Evolutionary conservation across 2,329 filamentous ascomycete genomes (phyloP), one percentile per base, ranked within the genome.

Genomic region (Scedosporium aurantiacum): DNA sequence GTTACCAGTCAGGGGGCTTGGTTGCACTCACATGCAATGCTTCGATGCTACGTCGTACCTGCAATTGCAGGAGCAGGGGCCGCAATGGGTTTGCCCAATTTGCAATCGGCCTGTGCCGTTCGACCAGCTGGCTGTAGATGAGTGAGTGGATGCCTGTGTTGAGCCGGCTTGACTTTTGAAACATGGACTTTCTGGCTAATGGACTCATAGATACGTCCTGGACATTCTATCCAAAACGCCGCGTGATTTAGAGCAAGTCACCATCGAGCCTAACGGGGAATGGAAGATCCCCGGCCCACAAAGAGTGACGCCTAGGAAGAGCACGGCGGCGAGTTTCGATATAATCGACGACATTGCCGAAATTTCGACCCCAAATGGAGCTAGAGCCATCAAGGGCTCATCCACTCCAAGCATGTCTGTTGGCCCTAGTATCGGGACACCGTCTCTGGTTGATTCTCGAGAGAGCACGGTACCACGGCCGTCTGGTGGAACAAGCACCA

Each of bases 31-130:
- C 72, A 89, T 94, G 27, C 91, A 96, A 70, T 99, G 94, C 71
- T 99, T 97, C 67, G 94, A 99, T 72, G 93, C 89, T 2, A 87
- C 85, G 2, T 95, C 91, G 1, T 99, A 97, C 70, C 80, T 99
- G 21, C 90, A 96, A 68, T 76, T 99, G 28, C 93, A 97, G 71
- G 91, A 97, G 71, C 94, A 99, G 76, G 93, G 91, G 0, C 94
- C 94, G 0, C 95, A 94, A 18, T 99, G 94, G 94, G 80, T 86
- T n/a, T 99, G 94, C 69, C 94, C 94, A 0, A 87, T 97, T 23
- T 99, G 94, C 77, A 93, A 88, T 73, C 95, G 92, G 69, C 75
- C 83, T 0, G 87, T 91, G 1, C 84, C 86, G 0, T 99, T 90
- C 72, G 88, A 93, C 58, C 86, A 83, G 57, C 76, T 99, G 25